phyloP scores from a whole-genome alignment of 768 basidiomycete species.

The Suillus variegatus region DNA sequence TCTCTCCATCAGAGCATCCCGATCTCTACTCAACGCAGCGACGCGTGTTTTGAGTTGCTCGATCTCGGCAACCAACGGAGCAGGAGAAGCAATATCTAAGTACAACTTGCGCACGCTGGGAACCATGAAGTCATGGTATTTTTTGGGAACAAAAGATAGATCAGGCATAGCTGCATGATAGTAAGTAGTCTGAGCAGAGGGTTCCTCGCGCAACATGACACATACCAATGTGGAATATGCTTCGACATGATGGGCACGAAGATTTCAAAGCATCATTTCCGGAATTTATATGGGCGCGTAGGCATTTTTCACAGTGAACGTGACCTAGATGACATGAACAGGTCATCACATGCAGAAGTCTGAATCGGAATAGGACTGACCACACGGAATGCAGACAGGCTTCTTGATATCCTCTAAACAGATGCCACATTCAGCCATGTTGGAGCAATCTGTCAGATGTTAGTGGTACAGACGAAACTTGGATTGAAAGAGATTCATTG shows the following conservation, averaged over 20 bases:
- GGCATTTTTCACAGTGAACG: conserved; percentile 63
- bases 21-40: conserved; percentile 38
- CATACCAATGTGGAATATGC: conserved; percentile 56
- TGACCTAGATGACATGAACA: conserved; percentile 46
- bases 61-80: conserved; percentile 32
- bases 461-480: not conserved
- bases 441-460: not conserved
- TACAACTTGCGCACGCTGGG: conserved; percentile 60
- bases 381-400: conserved; percentile 65
- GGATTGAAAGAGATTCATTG: conserved; percentile 1
- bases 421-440: conserved; percentile 62
- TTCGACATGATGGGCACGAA: conserved; percentile 64
- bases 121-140: conserved; percentile 57
- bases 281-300: conserved; percentile 36
- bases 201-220: not conserved
- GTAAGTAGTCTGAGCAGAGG: not conserved
- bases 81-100: conserved; percentile 41
- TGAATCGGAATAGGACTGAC: conserved; percentile 37
- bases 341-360: not conserved
- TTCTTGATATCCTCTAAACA: conserved; percentile 56
- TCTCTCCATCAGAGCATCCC: conserved; percentile 43
- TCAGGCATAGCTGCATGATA: conserved; percentile 45
- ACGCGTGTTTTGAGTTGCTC: conserved; percentile 40
- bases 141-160: conserved; percentile 50
- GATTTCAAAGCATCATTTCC: conserved; percentile 35